Base-by-base conservation (phyloP, 2,329 filamentous ascomycete species). In the Aureobasidium pullulans region DNA sequence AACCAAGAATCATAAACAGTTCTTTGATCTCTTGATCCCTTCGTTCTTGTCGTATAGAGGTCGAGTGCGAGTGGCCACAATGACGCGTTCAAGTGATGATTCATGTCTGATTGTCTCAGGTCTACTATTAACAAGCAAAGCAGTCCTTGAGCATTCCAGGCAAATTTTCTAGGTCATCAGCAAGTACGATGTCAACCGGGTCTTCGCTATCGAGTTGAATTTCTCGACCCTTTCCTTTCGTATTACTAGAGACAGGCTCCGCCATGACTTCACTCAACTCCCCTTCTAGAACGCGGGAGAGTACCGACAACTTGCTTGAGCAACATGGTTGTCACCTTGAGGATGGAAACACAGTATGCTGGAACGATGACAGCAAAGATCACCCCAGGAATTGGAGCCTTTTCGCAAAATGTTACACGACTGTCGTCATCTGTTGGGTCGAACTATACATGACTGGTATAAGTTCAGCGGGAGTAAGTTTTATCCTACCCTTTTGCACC, bases 361-460 rank as follows among this genome's bases (percentile, higher is more conserved):
- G 63, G 63, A 63, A 62, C 19, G 53, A 61, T 9, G 56, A 53
- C 34, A 60, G 50, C 16, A 36, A 46, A 16, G 63, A 62, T 16
- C 62, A 64, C 54, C 63, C 63, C 7, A 47, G 62, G 6, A 63
- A 64, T 36, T 64, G 63, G 63, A 57, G 34, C 0, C 47, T 42
- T 0, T 44, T 31, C 4, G 48, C 60, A 16, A 64, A 64, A 40
- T 60, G 57, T n/a, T 64, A 64, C 37, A 61, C 60, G 1, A 57
- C 61, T 13, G 39, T 60, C 1, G 39, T 63, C 19, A 64, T 64
- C 6, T 57, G 47, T 23, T 63, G 63, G 62, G 46, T 64, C 7
- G 63, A 64, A 46, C 32, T 63, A 10, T 63, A 61, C 52, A 64
- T 64, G 63, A 64, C 63, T 23, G 63, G 62, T 11, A 62, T 64